Conservation (phyloP, 2,329 filamentous ascomycete genomes). For the Penicillium sp. region DNA sequence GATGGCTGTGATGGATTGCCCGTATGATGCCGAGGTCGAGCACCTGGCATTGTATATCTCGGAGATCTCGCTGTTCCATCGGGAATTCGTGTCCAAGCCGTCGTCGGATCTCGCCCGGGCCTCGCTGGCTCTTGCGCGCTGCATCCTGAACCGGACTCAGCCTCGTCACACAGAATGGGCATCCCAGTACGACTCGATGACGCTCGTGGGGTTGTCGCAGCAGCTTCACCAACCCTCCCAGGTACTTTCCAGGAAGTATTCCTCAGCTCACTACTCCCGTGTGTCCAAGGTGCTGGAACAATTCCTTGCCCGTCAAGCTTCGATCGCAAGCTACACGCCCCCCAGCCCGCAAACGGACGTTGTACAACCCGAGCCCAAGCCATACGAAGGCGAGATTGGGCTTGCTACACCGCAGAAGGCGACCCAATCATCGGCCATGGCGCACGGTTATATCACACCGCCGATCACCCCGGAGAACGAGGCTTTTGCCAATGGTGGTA, state of each 20-base stretch:
- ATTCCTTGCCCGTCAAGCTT: conserved; percentile 57
- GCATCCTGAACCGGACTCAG: conserved; percentile 73
- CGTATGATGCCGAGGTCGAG: conserved; percentile 76
- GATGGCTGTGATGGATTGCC: conserved; percentile 66
- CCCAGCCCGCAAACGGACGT: too few relatives aligned
- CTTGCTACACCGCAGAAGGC: conserved; percentile 38
- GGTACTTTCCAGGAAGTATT: conserved; percentile 60
- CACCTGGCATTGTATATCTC: conserved; percentile 90
- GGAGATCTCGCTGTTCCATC: conserved; percentile 91
- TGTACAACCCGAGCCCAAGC: conserved; percentile 34
- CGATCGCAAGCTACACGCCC: conserved; percentile 44
- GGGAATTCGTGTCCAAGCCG: conserved; percentile 87
- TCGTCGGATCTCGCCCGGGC: conserved; percentile 85
- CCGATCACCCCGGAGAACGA: conserved; percentile 42
- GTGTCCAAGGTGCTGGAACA: conserved; percentile 57
- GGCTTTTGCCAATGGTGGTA: too few relatives aligned
- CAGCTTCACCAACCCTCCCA: conserved; percentile 59
- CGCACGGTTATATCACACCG: conserved; percentile 40
- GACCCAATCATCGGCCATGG: conserved; percentile 27
- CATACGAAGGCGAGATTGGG: conserved; percentile 35
- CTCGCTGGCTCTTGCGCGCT: conserved; percentile 74
- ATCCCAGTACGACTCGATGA: conserved; percentile 44
- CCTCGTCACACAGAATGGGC: conserved; percentile 68
- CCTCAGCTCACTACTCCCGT: conserved; percentile 55
- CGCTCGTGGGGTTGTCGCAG: conserved; percentile 55